phyloP scores from a whole-genome alignment of 2,329 filamentous ascomycete species.

The Fusarium equiseti region DNA sequence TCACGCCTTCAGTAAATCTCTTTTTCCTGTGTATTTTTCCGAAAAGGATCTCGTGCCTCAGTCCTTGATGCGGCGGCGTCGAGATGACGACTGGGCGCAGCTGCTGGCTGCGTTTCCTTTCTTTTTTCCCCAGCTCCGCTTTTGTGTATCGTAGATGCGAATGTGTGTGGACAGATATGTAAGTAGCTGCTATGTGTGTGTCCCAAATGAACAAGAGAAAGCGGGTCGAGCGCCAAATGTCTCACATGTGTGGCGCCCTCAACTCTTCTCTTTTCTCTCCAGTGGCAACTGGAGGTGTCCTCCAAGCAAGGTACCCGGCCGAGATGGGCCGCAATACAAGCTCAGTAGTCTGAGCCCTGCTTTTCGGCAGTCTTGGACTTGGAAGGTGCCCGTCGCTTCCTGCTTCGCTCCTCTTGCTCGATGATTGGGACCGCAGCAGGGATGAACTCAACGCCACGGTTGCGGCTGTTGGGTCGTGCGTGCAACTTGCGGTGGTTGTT shows the following conservation, averaged over 20 bases:
- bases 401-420: conserved; percentile 56
- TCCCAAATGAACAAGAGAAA: conserved; percentile 18
- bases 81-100: conserved; percentile 17
- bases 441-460: conserved; percentile 57
- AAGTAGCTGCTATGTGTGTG: conserved; percentile 21
- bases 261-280: conserved; percentile 26
- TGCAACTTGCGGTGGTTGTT: conserved; percentile 59
- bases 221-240: conserved; percentile 37
- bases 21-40: conserved; percentile 15
- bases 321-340: conserved; percentile 5
- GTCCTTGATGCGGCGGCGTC: conserved; percentile 17
- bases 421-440: conserved; percentile 56
- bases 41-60: conserved; percentile 18
- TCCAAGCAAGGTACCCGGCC: conserved; percentile 44
- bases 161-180: conserved; percentile 42
- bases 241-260: conserved; percentile 37
- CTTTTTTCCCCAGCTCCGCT: conserved; percentile 31
- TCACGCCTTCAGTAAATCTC: conserved; percentile 7
- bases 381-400: conserved; percentile 55
- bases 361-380: conserved; percentile 54
- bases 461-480: conserved; percentile 55
- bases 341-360: conserved; percentile 49
- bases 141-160: conserved; percentile 30
- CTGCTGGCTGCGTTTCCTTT: conserved; percentile 18
- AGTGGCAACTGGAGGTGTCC: conserved; percentile 20